Evolutionary conservation across 2,329 filamentous ascomycete genomes (phyloP).

Genomic region (Sphaceloma murrayae): DNA sequence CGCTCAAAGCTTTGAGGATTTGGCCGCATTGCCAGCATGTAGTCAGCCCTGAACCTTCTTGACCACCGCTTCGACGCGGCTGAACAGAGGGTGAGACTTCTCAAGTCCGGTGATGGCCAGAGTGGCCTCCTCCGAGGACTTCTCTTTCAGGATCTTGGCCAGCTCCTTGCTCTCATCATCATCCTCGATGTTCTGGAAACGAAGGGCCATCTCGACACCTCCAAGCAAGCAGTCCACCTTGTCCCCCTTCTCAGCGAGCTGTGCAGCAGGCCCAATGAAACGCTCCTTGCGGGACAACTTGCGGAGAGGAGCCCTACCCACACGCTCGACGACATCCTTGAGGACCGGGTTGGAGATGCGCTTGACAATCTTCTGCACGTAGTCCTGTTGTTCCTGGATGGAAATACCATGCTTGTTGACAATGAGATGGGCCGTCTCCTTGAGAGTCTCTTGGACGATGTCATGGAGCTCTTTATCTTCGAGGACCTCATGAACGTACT

Average conservation of each 20-base stretch:
- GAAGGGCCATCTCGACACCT: slow-evolving; percentile 82
- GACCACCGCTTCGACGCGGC: slow-evolving; percentile 65
- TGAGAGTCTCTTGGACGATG: slow-evolving; percentile 68
- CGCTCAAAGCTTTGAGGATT: slow-evolving; percentile 1
- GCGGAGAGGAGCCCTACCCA: slow-evolving; percentile 85
- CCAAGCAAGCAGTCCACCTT: slow-evolving; percentile 65
- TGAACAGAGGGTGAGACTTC: slow-evolving; percentile 64
- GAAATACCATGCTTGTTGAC: slow-evolving; percentile 76
- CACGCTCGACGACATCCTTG: slow-evolving; percentile 87
- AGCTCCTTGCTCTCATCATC: slow-evolving; percentile 85
- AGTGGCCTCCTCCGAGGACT: slow-evolving; percentile 64
- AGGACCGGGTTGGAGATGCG: slow-evolving; percentile 90
- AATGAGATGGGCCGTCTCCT: slow-evolving; percentile 80
- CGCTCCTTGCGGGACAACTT: slow-evolving; percentile 94
- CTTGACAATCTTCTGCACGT: slow-evolving; percentile 83
- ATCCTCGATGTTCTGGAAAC: slow-evolving; percentile 87
- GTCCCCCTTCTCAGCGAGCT: slow-evolving; percentile 73
- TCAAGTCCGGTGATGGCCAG: slow-evolving; percentile 74
- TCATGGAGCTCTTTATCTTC: slow-evolving; percentile 68
- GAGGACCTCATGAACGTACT: slow-evolving; percentile 81
- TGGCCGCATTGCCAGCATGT: background rate
- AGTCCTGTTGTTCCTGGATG: slow-evolving; percentile 65
- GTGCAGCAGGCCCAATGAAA: slow-evolving; percentile 83
- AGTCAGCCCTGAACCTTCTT: slow-evolving; percentile 59
- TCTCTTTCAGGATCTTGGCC: slow-evolving; percentile 71